Base-by-base conservation (phyloP, 1,284 basidiomycete genomes). In the Tilletia setariae region DNA sequence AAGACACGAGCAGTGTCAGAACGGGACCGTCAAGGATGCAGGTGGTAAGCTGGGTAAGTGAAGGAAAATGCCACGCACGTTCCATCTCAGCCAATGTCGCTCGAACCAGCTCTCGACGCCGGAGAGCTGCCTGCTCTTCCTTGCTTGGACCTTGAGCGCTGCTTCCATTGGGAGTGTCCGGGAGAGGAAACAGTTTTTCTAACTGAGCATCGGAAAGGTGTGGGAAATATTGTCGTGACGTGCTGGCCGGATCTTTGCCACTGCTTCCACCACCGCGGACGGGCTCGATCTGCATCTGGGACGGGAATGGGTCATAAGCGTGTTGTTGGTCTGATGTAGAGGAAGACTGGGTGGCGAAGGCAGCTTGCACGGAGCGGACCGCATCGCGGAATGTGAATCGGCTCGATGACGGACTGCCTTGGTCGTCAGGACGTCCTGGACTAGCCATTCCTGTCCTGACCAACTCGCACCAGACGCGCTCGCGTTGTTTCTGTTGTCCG, bases 11-110 rank as follows among this genome's bases (percentile, higher is more conserved):
- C 11, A 53, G 30, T 6, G 30, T 43, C n/a, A 23, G n/a, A 16
- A 30, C 28, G 11, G 6, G n/a, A 19, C 19, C 23, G 21, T 23
- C 13, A 11, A 43, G 15, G 28, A 28, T 40, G 63, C 0, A 23
- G 16, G 46, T 32, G 25, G 15, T 16, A 8, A 49, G 23, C 19
- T 49, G 47, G 11, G 19, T 11, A 19, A 7, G 7, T 8, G 21
- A 11, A 53, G 11, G 13, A 2, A 13, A 15, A 2, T 11, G 19
- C 13, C 11, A 67, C 62, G 42, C 35, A 66, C 63, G 69, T 61
- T 78, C 70, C 77, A 77, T 77, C 65, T 79, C 77, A 30, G 72
- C 70, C 32, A 79, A 47, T 1, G 77, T 73, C 2, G 73, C 72
- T 13, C 66, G 65, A 2, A 77, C 67, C 51, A 68, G 68, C 35